Evolutionary conservation across 805 yeast species (phyloP).

Genomic region (Candida tallmaniae): DNA sequence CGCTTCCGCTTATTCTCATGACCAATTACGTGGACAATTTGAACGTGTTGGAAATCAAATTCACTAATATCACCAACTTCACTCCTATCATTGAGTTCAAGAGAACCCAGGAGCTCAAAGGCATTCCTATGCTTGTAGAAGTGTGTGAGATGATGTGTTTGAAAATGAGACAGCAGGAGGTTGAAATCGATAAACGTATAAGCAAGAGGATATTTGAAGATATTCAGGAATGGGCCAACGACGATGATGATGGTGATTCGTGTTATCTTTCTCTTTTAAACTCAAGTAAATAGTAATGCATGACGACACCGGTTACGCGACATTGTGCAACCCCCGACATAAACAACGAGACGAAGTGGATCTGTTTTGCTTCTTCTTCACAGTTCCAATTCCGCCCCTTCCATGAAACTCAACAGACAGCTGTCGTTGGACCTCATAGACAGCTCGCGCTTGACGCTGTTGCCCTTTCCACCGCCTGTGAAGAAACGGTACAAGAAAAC

Average conservation of each 20-base stretch:
- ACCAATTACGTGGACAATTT: conserved; percentile 51
- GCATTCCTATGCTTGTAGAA: conserved; percentile 60
- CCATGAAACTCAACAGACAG: conserved; percentile 18
- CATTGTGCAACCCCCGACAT: background rate
- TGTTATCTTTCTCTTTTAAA: conserved; percentile 5
- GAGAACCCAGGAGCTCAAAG: conserved; percentile 41
- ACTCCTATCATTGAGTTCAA: conserved; percentile 67
- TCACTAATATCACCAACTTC: conserved; percentile 55
- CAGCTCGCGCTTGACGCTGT: conserved; percentile 44
- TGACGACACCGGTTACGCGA: background rate
- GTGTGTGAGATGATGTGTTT: conserved; percentile 68
- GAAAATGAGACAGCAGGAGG: conserved; percentile 57
- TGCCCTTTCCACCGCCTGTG: conserved; percentile 51
- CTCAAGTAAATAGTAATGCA: no score
- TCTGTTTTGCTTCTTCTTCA: no score
- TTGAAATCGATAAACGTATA: conserved; percentile 49
- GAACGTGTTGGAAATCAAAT: conserved; percentile 73
- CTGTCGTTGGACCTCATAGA: conserved; percentile 48
- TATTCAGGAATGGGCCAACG: conserved; percentile 60
- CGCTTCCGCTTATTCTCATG: conserved; percentile 47
- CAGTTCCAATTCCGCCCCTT: background rate
- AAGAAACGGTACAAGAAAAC: conserved; percentile 5
- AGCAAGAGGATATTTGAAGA: conserved; percentile 59
- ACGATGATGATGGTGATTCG: conserved; percentile 35
- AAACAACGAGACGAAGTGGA: background rate